Base-by-base conservation (phyloP, 108 stramenopile genomes). In the Fistulifera solaris region DNA sequence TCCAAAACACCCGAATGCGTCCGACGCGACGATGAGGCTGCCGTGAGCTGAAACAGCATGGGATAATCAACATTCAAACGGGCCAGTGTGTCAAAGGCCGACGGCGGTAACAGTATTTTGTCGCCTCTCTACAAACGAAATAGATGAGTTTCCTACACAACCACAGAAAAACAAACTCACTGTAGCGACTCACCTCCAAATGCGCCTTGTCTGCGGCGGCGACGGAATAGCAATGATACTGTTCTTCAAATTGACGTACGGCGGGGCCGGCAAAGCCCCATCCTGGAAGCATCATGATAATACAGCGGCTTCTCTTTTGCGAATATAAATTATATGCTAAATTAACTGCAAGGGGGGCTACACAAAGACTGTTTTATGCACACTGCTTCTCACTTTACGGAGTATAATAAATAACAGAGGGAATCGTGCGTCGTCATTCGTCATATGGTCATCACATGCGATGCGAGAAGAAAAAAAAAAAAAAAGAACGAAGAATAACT, bases 1-100 rank as follows among this genome's bases (percentile, higher is more conserved):
- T 99, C 99, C 27, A 98, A 66, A 15, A 98, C 97, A 38, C 97
- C 97, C 44, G 87, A 91, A 62, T 99, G 99, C 10, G 97, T 97
- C 25, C 59, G 59, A 31, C 62, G 65, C 35, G 66, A 56, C 7
- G 54, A 49, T 6, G 42, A 45, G 11, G 11, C 23, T 0, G 75
- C 70, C 1, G 78, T 93, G 38, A 93, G 70, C 44, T 81, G 80
- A 53, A 96, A 96, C 12, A 94, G 75, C 95, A 96, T 94, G 58
- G 95, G 95, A 73, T 96, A 96, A 62, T 89, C 87, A 15, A 93
- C 87, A 54, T 89, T 81, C 22, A 93, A 71, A 35, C 92, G 78
- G n/a, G 96, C 95, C 44, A 99, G 71, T 24, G 88, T 81, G 58
- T 98, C 97, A 52, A 98, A 89, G 5, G 98, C 97, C 13, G 95